Percentiles rank a stretch among this genome's conserved stretches.
These are phyloP conservation scores for Ogataea glucozyma DNA, from an alignment of 805 yeast species.

Conservation along the genomic window DNA sequence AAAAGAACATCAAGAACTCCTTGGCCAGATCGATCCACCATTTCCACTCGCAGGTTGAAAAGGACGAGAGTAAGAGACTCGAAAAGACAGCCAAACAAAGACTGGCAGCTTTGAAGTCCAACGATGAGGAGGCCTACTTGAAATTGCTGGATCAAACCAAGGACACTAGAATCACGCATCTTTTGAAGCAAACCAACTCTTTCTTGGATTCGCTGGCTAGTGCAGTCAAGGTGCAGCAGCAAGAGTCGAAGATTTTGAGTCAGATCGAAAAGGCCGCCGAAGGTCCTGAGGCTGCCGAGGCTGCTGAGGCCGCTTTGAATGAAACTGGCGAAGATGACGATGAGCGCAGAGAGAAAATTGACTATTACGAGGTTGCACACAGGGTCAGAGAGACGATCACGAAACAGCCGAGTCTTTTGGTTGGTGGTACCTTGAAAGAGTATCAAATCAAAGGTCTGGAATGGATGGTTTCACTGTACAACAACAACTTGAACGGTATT, in stretches of 20 bases:
- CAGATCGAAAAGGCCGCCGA: conserved; percentile 32
- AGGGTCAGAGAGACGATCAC: conserved; percentile 64
- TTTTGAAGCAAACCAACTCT: conserved; percentile 74
- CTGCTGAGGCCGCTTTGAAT: conserved; percentile 10
- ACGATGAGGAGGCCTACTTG: conserved; percentile 86
- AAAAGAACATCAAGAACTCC: conserved; percentile 30
- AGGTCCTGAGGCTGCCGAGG: conserved; percentile 12
- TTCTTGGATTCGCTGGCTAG: conserved; percentile 77
- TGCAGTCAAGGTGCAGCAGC: conserved; percentile 77
- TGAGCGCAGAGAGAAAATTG: conserved; percentile 64
- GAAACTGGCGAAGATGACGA: conserved; percentile 38
- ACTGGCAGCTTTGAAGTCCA: conserved; percentile 81
- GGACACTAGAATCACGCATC: conserved; percentile 83
- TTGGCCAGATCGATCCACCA: conserved; percentile 41
- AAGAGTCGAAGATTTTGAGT: conserved; percentile 43
- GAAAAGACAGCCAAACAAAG: conserved; percentile 86
- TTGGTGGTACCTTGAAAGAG: conserved; percentile 80
- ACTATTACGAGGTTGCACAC: conserved; percentile 83
- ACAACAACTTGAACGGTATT: conserved; percentile 62
- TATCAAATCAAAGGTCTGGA: conserved; percentile 67
- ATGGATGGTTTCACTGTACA: conserved; percentile 67
- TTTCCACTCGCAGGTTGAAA: conserved; percentile 61
- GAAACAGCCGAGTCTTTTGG: conserved; percentile 66
- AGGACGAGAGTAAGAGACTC: conserved; percentile 71
- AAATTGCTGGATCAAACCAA: conserved; percentile 82